A percentile compares a stretch with the other conserved stretches of the same genome.
phyloP scores from a whole-genome alignment of 1,284 basidiomycete species.

The Tremellales sp. region DNA sequence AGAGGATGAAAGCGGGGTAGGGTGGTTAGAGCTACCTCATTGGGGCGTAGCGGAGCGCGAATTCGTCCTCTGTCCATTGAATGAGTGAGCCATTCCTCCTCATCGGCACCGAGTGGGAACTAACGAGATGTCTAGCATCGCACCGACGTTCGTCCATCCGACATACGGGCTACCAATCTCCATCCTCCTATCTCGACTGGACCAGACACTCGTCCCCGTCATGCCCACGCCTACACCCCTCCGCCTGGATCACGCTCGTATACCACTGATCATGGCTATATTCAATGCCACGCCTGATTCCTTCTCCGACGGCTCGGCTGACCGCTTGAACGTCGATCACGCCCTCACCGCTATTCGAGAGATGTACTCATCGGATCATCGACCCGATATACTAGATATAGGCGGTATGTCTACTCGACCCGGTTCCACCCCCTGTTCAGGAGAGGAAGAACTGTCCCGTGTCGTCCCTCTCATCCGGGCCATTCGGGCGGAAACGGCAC shows the following conservation, averaged over 20 bases:
- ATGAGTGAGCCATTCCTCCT: slow-evolving; percentile 61
- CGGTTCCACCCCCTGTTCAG: slow-evolving; percentile 60
- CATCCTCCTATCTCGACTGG: slow-evolving; percentile 51
- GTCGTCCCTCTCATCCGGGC: slow-evolving; percentile 68
- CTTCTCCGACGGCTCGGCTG: slow-evolving; percentile 78
- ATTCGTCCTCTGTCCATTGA: slow-evolving; percentile 84
- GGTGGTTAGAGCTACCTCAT: slow-evolving; percentile 80
- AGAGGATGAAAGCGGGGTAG: slow-evolving; percentile 52
- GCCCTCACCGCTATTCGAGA: slow-evolving; percentile 27
- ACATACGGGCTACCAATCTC: slow-evolving; percentile 52
- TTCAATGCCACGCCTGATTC: slow-evolving; percentile 95
- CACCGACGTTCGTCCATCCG: slow-evolving; percentile 64
- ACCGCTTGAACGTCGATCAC: slow-evolving; percentile 24
- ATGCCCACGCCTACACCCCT: slow-evolving; percentile 49
- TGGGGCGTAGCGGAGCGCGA: slow-evolving; percentile 75
- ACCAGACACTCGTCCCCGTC: slow-evolving; percentile 44
- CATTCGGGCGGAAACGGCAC: slow-evolving; percentile 21
- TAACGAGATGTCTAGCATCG: slow-evolving; percentile 32
- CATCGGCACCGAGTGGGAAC: not conserved
- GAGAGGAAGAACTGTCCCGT: slow-evolving; percentile 68
- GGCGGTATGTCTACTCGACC: slow-evolving; percentile 93
- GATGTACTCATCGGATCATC: slow-evolving; percentile 13
- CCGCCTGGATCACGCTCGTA: slow-evolving; percentile 53
- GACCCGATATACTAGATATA: slow-evolving; percentile 75
- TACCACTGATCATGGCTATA: slow-evolving; percentile 84